Conservation (phyloP, 495 filamentous ascomycete genomes). For the Trichocladium uniseriatum region DNA sequence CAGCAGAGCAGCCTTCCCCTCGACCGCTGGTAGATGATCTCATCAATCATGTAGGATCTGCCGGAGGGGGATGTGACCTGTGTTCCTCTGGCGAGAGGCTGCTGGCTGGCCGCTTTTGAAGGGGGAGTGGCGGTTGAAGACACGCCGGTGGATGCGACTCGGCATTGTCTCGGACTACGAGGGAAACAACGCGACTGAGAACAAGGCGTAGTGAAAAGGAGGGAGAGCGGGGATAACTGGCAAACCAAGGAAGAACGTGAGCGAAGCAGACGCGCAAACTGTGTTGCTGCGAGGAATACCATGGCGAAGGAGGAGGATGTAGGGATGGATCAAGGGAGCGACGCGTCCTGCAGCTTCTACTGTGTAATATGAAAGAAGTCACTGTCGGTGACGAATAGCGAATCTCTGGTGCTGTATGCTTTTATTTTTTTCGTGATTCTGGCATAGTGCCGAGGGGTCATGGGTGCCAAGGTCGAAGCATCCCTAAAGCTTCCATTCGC, state of each 20-base stretch:
- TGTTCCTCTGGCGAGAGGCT: constrained; percentile 1
- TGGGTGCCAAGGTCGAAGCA: no score
- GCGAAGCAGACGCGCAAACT: neutral
- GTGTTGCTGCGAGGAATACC: neutral
- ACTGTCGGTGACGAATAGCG: no score
- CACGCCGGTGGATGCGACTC: neutral
- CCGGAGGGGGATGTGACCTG: neutral
- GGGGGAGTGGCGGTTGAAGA: neutral
- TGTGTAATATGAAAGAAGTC: neutral
- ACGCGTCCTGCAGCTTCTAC: neutral
- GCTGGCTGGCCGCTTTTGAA: neutral
- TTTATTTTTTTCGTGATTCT: no score
- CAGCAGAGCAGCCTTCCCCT: neutral
- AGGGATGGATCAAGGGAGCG: neutral
- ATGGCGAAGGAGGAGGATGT: neutral
- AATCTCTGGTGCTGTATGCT: no score
- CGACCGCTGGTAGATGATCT: constrained; percentile 1
- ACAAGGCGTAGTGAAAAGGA: neutral
- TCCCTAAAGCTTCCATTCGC: no score
- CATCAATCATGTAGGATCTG: constrained; percentile 1
- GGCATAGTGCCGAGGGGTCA: no score
- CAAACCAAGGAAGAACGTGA: neutral
- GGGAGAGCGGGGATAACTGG: neutral
- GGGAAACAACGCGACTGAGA: neutral
- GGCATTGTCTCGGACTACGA: neutral